These are phyloP conservation scores for Blastomyces parvus DNA, from an alignment of 2,329 filamentous ascomycete species.

Conservation along the genomic window DNA sequence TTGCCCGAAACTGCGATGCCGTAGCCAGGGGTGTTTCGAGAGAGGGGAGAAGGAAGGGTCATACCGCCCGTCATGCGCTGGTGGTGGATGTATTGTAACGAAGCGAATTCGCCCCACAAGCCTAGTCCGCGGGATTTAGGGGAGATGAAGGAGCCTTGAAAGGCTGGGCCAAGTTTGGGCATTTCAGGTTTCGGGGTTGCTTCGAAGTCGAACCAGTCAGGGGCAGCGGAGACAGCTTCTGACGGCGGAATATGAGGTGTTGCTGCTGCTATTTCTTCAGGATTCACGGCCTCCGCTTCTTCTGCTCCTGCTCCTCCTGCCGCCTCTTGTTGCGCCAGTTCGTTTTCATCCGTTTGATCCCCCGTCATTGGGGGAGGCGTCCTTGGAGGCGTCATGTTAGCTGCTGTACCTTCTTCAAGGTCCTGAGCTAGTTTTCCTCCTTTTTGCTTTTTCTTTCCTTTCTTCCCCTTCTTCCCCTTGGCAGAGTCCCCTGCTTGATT, in stretches of 20 bases:
- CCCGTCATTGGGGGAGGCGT: conserved; percentile 26
- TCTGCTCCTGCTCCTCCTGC: conserved; percentile 3
- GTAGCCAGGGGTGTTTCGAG: conserved; percentile 10
- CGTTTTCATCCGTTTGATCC: conserved; percentile 16
- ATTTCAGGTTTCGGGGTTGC: conserved; percentile 10
- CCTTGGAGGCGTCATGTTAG: conserved; percentile 30
- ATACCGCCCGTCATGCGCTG: conserved; percentile 11
- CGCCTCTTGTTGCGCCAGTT: conserved; percentile 9
- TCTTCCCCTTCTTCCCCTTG: conserved; percentile 23
- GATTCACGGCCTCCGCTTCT: conserved; percentile 12
- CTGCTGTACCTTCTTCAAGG: conserved; percentile 19
- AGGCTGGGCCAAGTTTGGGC: conserved; percentile 15
- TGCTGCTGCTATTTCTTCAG: conserved; percentile 11
- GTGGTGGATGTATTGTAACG: conserved; percentile 28
- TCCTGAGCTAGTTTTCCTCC: conserved; percentile 8
- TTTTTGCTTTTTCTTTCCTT: conserved; percentile 24
- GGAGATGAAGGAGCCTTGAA: conserved; percentile 24
- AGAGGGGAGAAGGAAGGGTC: conserved; percentile 10
- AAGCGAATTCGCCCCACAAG: conserved; percentile 33
- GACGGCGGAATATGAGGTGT: not conserved
- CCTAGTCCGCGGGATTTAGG: conserved; percentile 25
- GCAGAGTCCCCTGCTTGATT: conserved; percentile 18
- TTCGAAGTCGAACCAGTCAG: conserved; percentile 13
- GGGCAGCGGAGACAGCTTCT: conserved; percentile 7
- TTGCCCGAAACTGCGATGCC: conserved; percentile 10